Percentiles rank a stretch among this genome's conserved stretches.
phyloP scores from a whole-genome alignment of 352 stramenopile species.

The Blastocystis sp. region DNA sequence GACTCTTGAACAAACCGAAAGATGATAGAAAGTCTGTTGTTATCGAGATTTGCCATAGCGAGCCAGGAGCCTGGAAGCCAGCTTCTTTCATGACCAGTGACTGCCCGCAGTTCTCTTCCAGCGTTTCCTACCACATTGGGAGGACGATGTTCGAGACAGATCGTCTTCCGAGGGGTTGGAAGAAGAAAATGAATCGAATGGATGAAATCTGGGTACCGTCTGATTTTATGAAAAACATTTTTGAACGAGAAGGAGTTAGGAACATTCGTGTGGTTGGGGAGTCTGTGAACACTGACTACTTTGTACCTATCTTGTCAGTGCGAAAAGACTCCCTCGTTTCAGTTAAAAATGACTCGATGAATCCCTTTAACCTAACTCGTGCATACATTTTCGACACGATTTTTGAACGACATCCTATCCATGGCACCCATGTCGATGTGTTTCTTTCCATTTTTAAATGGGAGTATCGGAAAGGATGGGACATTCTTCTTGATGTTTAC shows the following conservation, averaged over 20 bases:
- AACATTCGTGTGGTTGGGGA: conserved; percentile 75
- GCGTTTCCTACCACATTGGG: conserved; percentile 71
- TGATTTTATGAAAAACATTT: conserved; percentile 62
- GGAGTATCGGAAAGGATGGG: conserved; percentile 82
- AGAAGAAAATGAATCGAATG: conserved; percentile 78
- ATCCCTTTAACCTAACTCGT: background rate
- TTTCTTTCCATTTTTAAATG: conserved; percentile 87
- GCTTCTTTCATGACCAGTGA: conserved; percentile 61
- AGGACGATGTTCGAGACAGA: conserved; percentile 90
- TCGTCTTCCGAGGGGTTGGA: conserved; percentile 78
- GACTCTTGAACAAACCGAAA: conserved; percentile 69
- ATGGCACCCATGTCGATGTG: conserved; percentile 59
- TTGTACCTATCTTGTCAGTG: conserved; percentile 62
- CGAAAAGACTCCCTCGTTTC: background rate
- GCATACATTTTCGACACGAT: background rate
- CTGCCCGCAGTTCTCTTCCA: conserved; percentile 68
- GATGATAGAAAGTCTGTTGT: background rate
- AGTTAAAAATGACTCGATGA: background rate
- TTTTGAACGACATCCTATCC: conserved; percentile 19
- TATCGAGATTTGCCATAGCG: conserved; percentile 81
- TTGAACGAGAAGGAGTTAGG: background rate
- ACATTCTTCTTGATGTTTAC: conserved; percentile 76
- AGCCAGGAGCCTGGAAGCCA: conserved; percentile 78
- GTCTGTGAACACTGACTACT: conserved; percentile 80
- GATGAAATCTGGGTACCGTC: conserved; percentile 73